Evolutionary conservation across 2,329 filamentous ascomycete genomes (phyloP), one percentile per base, ranked within the genome.

Genomic region (Saccharata proteae): DNA sequence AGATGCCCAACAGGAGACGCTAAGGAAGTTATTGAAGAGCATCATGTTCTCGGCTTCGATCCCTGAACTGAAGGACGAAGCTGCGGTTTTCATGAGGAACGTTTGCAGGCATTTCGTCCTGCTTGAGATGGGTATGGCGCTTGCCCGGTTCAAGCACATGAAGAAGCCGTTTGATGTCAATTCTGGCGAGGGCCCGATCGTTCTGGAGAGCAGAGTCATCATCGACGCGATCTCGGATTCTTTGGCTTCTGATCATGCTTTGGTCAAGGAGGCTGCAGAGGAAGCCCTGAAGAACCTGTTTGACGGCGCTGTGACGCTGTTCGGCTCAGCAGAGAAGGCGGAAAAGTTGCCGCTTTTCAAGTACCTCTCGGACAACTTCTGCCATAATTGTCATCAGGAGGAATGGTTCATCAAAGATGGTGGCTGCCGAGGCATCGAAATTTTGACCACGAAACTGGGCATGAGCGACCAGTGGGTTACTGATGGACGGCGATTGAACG

Each of bases 391-490:
- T 53, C 86, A 94, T 46, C 85, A 90, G 46, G 88, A 98, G 52
- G 90, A 98, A 47, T 99, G 92, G 90, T 98, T 93, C 49, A 86
- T 86, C 31, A 98, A 99, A 58, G 81, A 85, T 21, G 90, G 88
- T 29, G 90, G 90, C 22, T 86, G 81, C 32, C 62, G 88, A 13
- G 92, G 92, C 34, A 94, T 99, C 46, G 79, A 82, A 47, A 77
- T 92, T 35, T 62, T 98, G 36, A 77, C 88, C 18, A 88, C 82
- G 2, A 79, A 88, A 43, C 64, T 96, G 34, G 77, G 88, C 32
- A 67, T 98, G 27, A 84, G 84, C 24, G 81, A 92, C 46, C 53
- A 64, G 1, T 99, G 90, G 84, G 66, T 98, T 19, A 67, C 74
- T 13, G 71, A 77, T 9, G 33, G 33, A 10, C 27, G 29, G 3